Conservation (phyloP, 2,329 filamentous ascomycete genomes). For the Aspergillus transmontanensis region DNA sequence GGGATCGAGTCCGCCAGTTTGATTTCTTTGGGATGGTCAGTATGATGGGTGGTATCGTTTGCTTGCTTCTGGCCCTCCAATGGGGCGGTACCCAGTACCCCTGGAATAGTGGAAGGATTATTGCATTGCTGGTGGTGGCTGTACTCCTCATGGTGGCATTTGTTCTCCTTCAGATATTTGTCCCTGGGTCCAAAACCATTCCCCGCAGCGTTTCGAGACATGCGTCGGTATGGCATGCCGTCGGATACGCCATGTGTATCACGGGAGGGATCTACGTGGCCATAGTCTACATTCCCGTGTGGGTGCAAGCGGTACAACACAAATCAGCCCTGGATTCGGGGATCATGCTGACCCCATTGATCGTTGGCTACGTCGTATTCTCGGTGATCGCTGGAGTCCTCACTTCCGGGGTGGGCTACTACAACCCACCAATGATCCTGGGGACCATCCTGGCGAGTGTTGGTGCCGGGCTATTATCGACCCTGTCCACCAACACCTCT, state of each 20-base stretch:
- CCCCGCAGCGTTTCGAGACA: neutral
- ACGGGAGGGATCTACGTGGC: neutral
- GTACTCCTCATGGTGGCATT: constrained; percentile 36
- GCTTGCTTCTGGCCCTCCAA: constrained; percentile 58
- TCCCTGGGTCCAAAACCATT: neutral
- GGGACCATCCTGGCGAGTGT: neutral
- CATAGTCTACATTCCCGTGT: neutral
- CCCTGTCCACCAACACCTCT: neutral
- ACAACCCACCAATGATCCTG: neutral
- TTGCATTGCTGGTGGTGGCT: constrained; percentile 56
- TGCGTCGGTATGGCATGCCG: neutral
- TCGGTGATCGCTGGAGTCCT: neutral
- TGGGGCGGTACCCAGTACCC: constrained; percentile 58
- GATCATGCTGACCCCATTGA: neutral
- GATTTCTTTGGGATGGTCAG: constrained; percentile 53
- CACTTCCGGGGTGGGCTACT: neutral
- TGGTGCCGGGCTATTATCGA: neutral
- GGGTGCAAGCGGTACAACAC: neutral
- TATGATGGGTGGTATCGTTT: constrained; percentile 56
- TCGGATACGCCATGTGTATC: neutral
- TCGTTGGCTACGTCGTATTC: neutral
- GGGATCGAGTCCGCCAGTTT: constrained; percentile 34
- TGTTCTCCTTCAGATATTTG: neutral
- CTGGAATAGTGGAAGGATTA: constrained; percentile 53
- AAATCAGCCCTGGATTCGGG: neutral